These are phyloP conservation scores for Naganishia friedmannii DNA, from an alignment of 768 basidiomycete species.

Conservation along the genomic window DNA sequence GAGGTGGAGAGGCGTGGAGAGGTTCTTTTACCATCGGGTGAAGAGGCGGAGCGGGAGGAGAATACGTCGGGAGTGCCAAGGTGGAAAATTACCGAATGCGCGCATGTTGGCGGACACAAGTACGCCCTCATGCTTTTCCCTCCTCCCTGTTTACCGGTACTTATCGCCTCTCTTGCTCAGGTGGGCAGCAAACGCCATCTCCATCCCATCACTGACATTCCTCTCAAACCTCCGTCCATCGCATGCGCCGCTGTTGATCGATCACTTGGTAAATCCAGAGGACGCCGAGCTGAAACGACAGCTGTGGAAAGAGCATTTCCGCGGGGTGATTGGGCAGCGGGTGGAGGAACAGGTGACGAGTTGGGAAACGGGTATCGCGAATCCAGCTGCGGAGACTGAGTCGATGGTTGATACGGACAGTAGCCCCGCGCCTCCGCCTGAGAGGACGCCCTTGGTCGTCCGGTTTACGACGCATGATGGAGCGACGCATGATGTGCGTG, in stretches of 20 bases:
- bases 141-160: conserved; percentile 49
- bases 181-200: conserved; percentile 51
- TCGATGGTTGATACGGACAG: too few relatives aligned
- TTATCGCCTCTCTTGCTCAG: conserved; percentile 54
- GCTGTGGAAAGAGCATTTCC: conserved; percentile 57
- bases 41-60: background rate
- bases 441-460: conserved; percentile 24
- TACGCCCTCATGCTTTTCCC: conserved; percentile 53
- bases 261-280: conserved; percentile 48
- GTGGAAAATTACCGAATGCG: conserved; percentile 62
- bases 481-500: conserved; percentile 24
- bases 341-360: conserved; percentile 59
- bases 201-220: conserved; percentile 56
- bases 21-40: background rate
- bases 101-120: conserved; percentile 82
- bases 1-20: conserved; percentile 55
- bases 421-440: too few relatives aligned
- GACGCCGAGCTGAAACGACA: background rate
- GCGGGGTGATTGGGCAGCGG: conserved; percentile 67
- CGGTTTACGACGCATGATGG: conserved; percentile 46
- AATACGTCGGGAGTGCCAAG: conserved; percentile 30
- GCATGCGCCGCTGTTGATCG: conserved; percentile 61
- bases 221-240: conserved; percentile 62
- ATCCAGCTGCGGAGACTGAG: background rate
- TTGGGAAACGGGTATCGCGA: conserved; percentile 19